Conservation (phyloP, 495 filamentous ascomycete species). For the Penicillium pulvis region DNA sequence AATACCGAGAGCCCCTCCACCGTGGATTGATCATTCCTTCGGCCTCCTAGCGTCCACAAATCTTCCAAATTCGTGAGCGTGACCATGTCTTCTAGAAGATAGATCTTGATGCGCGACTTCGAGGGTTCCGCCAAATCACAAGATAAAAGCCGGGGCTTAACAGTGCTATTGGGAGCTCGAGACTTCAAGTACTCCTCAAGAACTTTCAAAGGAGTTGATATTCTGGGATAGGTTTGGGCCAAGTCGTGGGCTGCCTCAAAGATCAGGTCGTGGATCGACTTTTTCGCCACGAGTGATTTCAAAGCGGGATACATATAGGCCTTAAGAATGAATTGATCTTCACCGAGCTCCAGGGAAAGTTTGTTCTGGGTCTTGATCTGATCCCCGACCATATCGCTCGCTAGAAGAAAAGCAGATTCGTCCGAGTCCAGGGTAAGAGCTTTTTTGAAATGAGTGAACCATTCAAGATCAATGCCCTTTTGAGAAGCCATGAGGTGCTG, state of each 20-base stretch:
- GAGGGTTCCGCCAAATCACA: conserved; percentile 16
- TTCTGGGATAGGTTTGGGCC: not conserved
- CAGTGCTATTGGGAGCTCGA: conserved; percentile 9
- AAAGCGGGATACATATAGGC: conserved; percentile 15
- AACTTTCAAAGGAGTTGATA: not conserved
- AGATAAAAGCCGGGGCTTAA: conserved; percentile 12
- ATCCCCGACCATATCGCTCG: not conserved
- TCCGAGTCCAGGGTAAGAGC: conserved; percentile 1
- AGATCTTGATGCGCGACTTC: conserved; percentile 19
- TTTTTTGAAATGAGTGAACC: not conserved
- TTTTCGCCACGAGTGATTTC: conserved; percentile 7
- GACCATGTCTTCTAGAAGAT: conserved; percentile 12
- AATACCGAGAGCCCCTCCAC: conserved; percentile 6
- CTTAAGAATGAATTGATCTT: conserved; percentile 8
- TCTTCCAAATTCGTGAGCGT: conserved; percentile 6
- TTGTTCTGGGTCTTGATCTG: conserved; percentile 18
- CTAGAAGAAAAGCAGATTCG: not conserved
- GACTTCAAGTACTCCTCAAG: conserved; percentile 14
- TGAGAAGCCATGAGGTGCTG: not conserved
- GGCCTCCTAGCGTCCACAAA: conserved; percentile 19
- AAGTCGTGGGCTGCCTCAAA: conserved; percentile 5
- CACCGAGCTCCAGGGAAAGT: conserved; percentile 15
- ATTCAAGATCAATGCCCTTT: conserved; percentile 1
- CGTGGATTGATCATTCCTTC: not conserved
- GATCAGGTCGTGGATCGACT: conserved; percentile 11